Evolutionary conservation across 345 rosid genomes (phyloP), one percentile per base, ranked within the genome.

Genomic region (Lumnitzera littorea): DNA sequence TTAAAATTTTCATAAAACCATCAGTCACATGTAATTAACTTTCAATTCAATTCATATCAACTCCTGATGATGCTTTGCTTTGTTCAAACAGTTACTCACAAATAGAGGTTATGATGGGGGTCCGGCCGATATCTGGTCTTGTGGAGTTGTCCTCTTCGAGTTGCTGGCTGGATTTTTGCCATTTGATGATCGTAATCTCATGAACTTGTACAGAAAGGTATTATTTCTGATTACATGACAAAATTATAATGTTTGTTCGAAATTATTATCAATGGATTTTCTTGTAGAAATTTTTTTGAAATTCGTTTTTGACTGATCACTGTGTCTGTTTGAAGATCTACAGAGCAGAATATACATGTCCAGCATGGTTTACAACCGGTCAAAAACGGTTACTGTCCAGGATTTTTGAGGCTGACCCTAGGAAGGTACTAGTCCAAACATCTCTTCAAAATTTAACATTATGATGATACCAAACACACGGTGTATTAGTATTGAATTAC

Each of bases 111-210:
- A 89, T 63, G 74, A 89, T 24, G 98, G 96, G 61, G 91, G 94
- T 58, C 81, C 88, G 11, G 96, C 96, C 13, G 98, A 89, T 74
- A 75, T 85, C 53, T 89, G 98, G 97, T 89, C 98, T 20, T 89
- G 94, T 64, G 95, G 97, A 57, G 94, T 92, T 47, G 79, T 92
- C 62, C 96, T 92, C 46, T 92, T 87, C 53, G 96, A 92, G 60
- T 69, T 84, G 59, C 91, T 89, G 55, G 77, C 96, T 4, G 97
- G 96, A 25, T 69, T 60, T 74, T 82, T 89, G 12, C 96, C 91
- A 2, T 92, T 87, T 23, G 84, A 89, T 56, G 94, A 92, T 13
- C 83, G 77, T n/a, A 87, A 80, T 25, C 91, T 92, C 60, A 70
- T 80, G 61, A 62, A 69, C 62, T 65, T 87, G 57, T 92, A 85